These are phyloP conservation scores for Phaeotremella fagi DNA, from an alignment of 768 basidiomycete species.

Conservation along the genomic window DNA sequence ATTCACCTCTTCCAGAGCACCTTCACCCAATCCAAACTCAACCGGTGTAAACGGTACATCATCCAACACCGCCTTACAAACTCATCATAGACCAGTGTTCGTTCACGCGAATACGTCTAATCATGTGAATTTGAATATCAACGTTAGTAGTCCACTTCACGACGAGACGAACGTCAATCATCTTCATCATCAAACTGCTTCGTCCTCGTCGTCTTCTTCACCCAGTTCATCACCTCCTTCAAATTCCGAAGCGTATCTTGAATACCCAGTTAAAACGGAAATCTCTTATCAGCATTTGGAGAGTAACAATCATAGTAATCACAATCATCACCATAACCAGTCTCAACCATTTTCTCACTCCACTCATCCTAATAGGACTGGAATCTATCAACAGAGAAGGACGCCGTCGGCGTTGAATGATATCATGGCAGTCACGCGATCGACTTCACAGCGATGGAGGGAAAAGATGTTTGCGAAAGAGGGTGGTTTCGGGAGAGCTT, in stretches of 20 bases:
- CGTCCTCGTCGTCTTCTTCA: not conserved
- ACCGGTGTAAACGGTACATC: not conserved
- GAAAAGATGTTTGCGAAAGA: constrained; percentile 13
- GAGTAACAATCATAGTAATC: too few species aligned
- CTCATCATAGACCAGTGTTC: constrained; percentile 23
- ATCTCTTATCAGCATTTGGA: not conserved
- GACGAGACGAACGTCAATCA: too few species aligned
- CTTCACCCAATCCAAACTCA: not conserved
- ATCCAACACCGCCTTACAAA: not conserved
- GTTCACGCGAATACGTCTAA: constrained; percentile 16
- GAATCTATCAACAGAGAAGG: constrained; percentile 3
- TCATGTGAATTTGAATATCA: not conserved
- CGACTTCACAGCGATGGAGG: not conserved
- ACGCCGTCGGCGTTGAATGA: constrained; percentile 2
- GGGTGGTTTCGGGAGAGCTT: constrained; percentile 23
- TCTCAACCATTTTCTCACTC: not conserved
- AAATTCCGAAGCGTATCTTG: not conserved
- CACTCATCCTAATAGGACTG: not conserved
- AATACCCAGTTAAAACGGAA: constrained; percentile 7
- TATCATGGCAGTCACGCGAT: not conserved
- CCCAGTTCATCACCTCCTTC: not conserved
- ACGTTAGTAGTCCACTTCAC: not conserved
- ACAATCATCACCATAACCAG: too few species aligned
- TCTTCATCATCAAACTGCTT: not conserved
- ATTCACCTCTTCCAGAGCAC: not conserved